A percentile compares a stretch with the other conserved stretches of the same genome.
phyloP scores from a whole-genome alignment of 768 basidiomycete species.

The Flagelloscypha sp. region DNA sequence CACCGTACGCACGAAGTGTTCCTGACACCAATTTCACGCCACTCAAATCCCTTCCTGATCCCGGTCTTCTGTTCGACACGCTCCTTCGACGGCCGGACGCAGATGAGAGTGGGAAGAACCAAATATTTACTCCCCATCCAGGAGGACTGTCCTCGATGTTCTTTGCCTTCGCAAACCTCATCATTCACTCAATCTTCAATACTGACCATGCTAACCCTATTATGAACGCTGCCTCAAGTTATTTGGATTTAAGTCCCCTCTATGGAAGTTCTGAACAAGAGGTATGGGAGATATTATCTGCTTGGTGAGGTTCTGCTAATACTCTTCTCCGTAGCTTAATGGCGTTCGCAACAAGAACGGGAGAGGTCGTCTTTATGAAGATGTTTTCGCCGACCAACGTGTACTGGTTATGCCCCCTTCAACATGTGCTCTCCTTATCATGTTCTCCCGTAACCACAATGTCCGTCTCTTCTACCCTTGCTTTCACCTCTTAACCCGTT shows the following conservation, averaged over 20 bases:
- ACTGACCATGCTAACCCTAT: constrained; percentile 34
- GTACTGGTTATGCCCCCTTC: constrained; percentile 47
- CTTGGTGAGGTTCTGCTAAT: constrained; percentile 1
- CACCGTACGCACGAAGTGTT: constrained; percentile 46
- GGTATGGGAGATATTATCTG: too few species aligned
- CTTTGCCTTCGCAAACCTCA: constrained; percentile 19
- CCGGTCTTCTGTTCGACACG: constrained; percentile 29
- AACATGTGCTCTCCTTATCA: constrained; percentile 41
- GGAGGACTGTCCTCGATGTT: constrained; percentile 12
- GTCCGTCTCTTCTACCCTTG: constrained; percentile 19
- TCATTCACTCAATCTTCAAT: constrained; percentile 30
- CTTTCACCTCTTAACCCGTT: background rate
- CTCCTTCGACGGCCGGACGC: constrained; percentile 25
- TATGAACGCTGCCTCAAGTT: constrained; percentile 46
- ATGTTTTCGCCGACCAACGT: constrained; percentile 46
- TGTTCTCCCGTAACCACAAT: constrained; percentile 56
- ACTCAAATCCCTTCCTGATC: constrained; percentile 39
- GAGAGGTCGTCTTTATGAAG: constrained; percentile 43
- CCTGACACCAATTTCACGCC: constrained; percentile 34
- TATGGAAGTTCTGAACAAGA: constrained; percentile 40
- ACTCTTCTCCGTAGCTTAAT: constrained; percentile 20
- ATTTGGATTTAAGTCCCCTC: constrained; percentile 48
- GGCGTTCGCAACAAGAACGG: constrained; percentile 43
- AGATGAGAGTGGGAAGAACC: too few species aligned
- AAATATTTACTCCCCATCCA: constrained; percentile 20